Base-by-base conservation (phyloP, 1,284 basidiomycete species). In the Trametes sp. region DNA sequence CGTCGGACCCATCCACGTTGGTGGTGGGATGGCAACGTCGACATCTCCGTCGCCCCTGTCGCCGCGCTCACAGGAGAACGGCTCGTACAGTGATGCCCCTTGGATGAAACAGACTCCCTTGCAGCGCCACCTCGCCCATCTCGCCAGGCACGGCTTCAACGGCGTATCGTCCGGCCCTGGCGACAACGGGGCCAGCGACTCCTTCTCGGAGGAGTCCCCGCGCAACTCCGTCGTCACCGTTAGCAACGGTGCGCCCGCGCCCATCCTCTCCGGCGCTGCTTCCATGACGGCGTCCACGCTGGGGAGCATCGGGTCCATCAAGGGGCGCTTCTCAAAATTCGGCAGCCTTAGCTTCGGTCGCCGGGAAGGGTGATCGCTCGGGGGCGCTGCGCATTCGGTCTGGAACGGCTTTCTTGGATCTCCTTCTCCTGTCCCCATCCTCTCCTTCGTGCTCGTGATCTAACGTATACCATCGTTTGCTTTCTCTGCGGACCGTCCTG, bases 101-200 rank as follows among this genome's bases (percentile, higher is more conserved):
- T 70, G 78, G 42, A 67, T 74, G 53, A 88, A 87, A 63, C 88
- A 89, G 68, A 93, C 92, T 0, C 89, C 90, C 3, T 77, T 94
- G 14, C 91, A 93, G 68, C 81, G 87, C 29, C 88, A 92, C 67
- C 82, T 93, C 0, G 91, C 91, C 1, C 88, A 93, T 67, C 81
- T 94, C 10, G 86, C 91, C 19, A 83, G 89, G 31, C 90, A 94
- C 69, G 92, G 92, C 4, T 89, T 94, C 75, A 88, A 87, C 52
- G 91, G 89, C 1, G 87, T 94, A 2, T 84, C 91, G 21, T 90
- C 87, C 2, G 88, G 87, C 7, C 90, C 89, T 45, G 85, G 84
- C 11, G 89, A 90, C 48, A 79, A 76, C 46, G 75, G 76, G 16
- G 82, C 81, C 0, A 86, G 83, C 67, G 90, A 90, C 68, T 81